Evolutionary conservation across 208 protist genomes (phyloP).

Genomic region (Wallacemonas rigidus): DNA sequence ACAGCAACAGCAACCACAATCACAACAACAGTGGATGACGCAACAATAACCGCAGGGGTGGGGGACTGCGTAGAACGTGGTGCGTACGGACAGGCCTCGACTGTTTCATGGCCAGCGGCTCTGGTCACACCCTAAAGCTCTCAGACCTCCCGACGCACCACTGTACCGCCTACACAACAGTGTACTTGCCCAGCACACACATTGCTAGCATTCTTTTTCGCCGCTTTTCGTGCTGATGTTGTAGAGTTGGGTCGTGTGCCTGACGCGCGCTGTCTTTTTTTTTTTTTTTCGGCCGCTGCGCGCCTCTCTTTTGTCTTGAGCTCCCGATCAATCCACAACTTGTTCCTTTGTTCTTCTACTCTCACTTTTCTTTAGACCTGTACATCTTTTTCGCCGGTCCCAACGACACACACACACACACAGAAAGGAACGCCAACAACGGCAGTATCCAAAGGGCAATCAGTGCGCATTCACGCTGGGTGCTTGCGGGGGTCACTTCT

Average conservation of each 20-base stretch:
- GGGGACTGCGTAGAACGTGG: neutral
- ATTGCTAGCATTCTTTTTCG: too few species aligned
- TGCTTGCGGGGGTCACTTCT: too few species aligned
- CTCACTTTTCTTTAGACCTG: constrained; percentile 14
- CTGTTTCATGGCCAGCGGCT: too few species aligned
- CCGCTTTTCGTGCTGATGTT: too few species aligned
- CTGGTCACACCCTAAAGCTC: too few species aligned
- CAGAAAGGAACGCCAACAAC: neutral
- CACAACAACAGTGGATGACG: neutral
- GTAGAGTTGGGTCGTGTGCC: too few species aligned
- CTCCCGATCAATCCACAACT: neutral
- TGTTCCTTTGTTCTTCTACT: constrained; percentile 3
- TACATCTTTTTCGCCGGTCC: constrained; percentile 16
- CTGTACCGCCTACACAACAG: too few species aligned
- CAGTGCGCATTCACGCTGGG: too few species aligned
- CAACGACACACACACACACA: neutral
- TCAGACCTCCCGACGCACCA: too few species aligned
- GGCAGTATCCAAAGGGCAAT: too few species aligned
- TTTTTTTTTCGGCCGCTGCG: neutral
- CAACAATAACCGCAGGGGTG: constrained; percentile 1
- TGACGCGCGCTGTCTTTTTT: constrained; percentile 1
- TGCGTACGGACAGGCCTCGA: too few species aligned
- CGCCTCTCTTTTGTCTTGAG: constrained; percentile 1
- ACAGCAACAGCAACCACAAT: constrained; percentile 17
- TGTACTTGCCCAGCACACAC: too few species aligned